Conservation (phyloP, 495 filamentous ascomycete genomes). For the Astrothelium macrocarpum region DNA sequence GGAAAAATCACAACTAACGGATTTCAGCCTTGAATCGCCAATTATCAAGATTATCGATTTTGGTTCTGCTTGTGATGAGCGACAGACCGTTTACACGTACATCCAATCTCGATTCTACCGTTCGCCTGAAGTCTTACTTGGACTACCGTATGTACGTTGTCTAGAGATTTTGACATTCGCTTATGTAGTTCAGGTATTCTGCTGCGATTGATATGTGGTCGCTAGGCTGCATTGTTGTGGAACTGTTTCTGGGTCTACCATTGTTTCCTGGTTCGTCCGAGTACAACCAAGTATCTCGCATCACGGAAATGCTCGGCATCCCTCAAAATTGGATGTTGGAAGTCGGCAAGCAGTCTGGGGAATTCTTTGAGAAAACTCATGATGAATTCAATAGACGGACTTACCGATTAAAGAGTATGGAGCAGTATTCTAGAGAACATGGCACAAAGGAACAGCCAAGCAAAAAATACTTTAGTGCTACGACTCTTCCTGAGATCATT, state of each 20-base stretch:
- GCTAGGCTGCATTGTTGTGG: slow-evolving; percentile 95
- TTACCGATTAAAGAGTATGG: slow-evolving; percentile 91
- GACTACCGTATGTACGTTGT: slow-evolving; percentile 54
- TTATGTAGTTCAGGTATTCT: slow-evolving; percentile 56
- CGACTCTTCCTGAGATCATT: slow-evolving; percentile 90
- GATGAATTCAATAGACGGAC: slow-evolving; percentile 84
- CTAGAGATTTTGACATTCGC: slow-evolving; percentile 1
- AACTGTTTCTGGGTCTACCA: slow-evolving; percentile 90
- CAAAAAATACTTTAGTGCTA: slow-evolving; percentile 98
- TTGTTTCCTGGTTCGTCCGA: slow-evolving; percentile 97
- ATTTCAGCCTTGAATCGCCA: slow-evolving; percentile 74
- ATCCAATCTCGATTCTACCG: slow-evolving; percentile 98
- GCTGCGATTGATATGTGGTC: slow-evolving; percentile 99
- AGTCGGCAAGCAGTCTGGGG: slow-evolving; percentile 94
- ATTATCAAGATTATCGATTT: slow-evolving; percentile 99
- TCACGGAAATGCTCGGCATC: slow-evolving; percentile 96
- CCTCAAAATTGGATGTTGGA: slow-evolving; percentile 99
- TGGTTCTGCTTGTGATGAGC: slow-evolving; percentile 94
- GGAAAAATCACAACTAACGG: background rate
- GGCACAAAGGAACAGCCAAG: slow-evolving; percentile 96
- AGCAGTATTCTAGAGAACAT: slow-evolving; percentile 92
- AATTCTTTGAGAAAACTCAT: slow-evolving; percentile 93
- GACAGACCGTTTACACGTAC: slow-evolving; percentile 98
- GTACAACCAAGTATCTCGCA: slow-evolving; percentile 95
- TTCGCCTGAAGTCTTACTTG: slow-evolving; percentile 90